phyloP scores from a whole-genome alignment of 306 rosid genomes.

The Lathyrus oleraceus region DNA sequence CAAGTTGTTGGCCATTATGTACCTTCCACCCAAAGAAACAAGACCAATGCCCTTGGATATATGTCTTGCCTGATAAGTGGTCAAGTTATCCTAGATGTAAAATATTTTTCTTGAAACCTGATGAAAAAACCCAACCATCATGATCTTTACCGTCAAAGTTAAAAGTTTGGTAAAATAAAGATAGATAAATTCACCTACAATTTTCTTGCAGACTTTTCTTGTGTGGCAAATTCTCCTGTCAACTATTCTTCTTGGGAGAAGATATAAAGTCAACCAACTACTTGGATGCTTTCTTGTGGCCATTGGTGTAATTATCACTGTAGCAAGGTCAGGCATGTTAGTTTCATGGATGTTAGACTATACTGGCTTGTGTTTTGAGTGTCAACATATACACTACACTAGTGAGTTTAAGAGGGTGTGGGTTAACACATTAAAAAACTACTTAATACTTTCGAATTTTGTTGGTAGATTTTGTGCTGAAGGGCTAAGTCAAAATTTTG shows the following conservation, averaged over 20 bases:
- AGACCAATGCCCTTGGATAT: background rate
- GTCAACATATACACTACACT: slow-evolving; percentile 19
- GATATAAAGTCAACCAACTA: slow-evolving; percentile 78
- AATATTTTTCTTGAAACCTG: slow-evolving; percentile 23
- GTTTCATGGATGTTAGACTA: slow-evolving; percentile 18
- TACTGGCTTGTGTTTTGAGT: slow-evolving; percentile 5
- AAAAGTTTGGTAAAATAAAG: slow-evolving; percentile 13
- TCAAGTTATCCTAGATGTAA: slow-evolving; percentile 2
- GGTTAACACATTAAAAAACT: slow-evolving; percentile 9
- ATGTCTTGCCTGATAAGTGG: slow-evolving; percentile 14
- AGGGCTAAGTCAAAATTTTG: background rate
- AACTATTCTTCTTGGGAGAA: slow-evolving; percentile 64
- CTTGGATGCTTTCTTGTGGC: slow-evolving; percentile 91
- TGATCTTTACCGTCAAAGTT: slow-evolving; percentile 10
- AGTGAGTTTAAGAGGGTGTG: slow-evolving; percentile 13
- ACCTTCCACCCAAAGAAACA: slow-evolving; percentile 22
- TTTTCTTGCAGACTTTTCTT: slow-evolving; percentile 77
- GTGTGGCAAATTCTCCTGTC: slow-evolving; percentile 97
- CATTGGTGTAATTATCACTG: slow-evolving; percentile 71
- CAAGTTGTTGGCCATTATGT: background rate
- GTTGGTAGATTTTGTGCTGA: slow-evolving; percentile 4
- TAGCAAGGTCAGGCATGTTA: slow-evolving; percentile 66
- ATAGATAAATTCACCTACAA: slow-evolving; percentile 24
- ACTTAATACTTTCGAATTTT: slow-evolving; percentile 7
- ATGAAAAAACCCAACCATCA: slow-evolving; percentile 4